These are phyloP conservation scores for Lactarius sanguifluus DNA, from an alignment of 768 basidiomycete genomes.

Conservation along the genomic window DNA sequence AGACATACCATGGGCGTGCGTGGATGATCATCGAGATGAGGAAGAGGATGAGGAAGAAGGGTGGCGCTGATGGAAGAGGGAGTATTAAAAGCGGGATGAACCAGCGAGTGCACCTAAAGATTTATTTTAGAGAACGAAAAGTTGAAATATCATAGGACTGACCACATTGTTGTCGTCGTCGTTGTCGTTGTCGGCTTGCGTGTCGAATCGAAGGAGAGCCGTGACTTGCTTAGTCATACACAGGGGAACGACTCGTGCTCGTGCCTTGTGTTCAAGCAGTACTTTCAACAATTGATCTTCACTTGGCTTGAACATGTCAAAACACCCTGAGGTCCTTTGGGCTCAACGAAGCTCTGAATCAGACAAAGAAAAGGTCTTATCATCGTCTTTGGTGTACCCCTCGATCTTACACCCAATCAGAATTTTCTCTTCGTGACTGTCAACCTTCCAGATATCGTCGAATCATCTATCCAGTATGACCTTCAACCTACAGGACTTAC, in stretches of 20 bases:
- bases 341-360: conserved; percentile 82
- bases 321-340: conserved; percentile 90
- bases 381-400: conserved; percentile 20
- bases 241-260: not conserved
- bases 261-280: not conserved
- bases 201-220: no score
- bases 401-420: conserved; percentile 41
- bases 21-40: conserved; percentile 75
- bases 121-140: conserved; percentile 2
- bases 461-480: conserved; percentile 55
- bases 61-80: conserved; percentile 76
- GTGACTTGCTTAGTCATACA: not conserved
- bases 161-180: conserved; percentile 51
- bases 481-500: conserved; percentile 57
- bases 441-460: conserved; percentile 73
- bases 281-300: not conserved
- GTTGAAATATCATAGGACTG: conserved; percentile 31
- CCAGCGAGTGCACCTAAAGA: conserved; percentile 78
- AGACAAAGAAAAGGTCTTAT: conserved; percentile 62
- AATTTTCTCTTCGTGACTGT: conserved; percentile 85
- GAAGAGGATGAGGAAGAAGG: conserved; percentile 77
- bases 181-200: not conserved
- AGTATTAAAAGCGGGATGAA: conserved; percentile 74
- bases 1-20: conserved; percentile 76
- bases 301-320: conserved; percentile 25